These are phyloP conservation scores for Cordyceps militaris DNA, from an alignment of 2,329 filamentous ascomycete species.

Conservation along the genomic window DNA sequence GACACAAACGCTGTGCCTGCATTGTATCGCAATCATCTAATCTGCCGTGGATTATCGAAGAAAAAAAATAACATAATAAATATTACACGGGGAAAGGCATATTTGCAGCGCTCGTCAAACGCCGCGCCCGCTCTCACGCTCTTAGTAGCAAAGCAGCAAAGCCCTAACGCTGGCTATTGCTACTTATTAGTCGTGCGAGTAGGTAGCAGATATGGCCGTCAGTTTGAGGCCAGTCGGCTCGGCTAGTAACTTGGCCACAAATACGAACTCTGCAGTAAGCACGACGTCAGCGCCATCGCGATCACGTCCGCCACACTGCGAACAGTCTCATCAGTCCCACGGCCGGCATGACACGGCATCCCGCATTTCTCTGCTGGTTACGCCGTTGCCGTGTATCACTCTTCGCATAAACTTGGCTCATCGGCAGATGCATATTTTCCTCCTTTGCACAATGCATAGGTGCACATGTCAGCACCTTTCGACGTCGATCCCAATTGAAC, in stretches of 20 bases:
- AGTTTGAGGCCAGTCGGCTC: background rate
- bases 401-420: background rate
- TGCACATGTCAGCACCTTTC: background rate
- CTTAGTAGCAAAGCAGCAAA: background rate
- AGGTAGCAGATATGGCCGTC: background rate
- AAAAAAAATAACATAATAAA: background rate
- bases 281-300: conserved; percentile 8
- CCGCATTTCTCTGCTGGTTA: background rate
- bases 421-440: background rate
- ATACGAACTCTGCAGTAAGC: background rate
- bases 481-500: conserved; percentile 11
- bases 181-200: background rate
- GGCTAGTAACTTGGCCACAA: background rate
- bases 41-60: background rate
- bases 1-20: background rate
- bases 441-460: background rate
- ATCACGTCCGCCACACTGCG: background rate
- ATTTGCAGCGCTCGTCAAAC: background rate
- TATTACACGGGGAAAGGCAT: background rate
- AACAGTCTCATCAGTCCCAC: background rate
- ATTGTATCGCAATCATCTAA: background rate
- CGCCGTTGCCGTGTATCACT: background rate
- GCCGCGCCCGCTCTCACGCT: background rate
- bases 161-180: background rate
- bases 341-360: background rate